Conservation (phyloP, 495 filamentous ascomycete genomes). For the Evernia prunastri region DNA sequence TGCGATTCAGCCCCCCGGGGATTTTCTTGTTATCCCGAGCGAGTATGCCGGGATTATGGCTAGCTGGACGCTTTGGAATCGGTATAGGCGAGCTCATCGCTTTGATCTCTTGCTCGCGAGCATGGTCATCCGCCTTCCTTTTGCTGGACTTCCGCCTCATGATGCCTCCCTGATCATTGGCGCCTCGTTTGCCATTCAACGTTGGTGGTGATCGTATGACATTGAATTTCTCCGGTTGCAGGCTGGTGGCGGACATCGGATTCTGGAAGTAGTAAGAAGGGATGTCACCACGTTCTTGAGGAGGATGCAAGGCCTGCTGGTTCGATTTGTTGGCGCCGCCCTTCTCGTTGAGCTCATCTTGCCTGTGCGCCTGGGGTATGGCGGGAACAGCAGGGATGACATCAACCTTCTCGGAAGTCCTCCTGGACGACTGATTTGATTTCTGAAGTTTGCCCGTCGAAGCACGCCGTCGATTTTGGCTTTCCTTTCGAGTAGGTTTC, state of each 20-base stretch:
- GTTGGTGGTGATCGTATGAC: conserved; percentile 54
- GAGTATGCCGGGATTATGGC: conserved; percentile 48
- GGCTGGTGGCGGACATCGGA: conserved; percentile 38
- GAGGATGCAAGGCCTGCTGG: conserved; percentile 32
- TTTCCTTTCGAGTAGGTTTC: conserved; percentile 39
- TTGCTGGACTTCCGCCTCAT: conserved; percentile 70
- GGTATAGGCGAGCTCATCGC: conserved; percentile 69
- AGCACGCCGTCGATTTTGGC: conserved; percentile 39
- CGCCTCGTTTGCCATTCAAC: conserved; percentile 54
- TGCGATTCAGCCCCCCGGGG: conserved; percentile 50
- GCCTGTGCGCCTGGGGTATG: conserved; percentile 25
- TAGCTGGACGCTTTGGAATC: conserved; percentile 53
- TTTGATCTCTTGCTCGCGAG: conserved; percentile 77
- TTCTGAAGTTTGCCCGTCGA: conserved; percentile 24
- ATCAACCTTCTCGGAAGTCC: conserved; percentile 31
- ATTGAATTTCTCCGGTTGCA: conserved; percentile 38
- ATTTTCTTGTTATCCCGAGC: conserved; percentile 60
- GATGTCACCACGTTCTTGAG: conserved; percentile 28
- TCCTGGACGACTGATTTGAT: conserved; percentile 25
- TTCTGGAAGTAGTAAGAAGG: conserved; percentile 44
- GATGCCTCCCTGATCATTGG: conserved; percentile 45
- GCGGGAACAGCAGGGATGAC: conserved; percentile 24
- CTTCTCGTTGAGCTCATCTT: conserved; percentile 30
- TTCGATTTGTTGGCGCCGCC: conserved; percentile 26
- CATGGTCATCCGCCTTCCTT: conserved; percentile 62